A percentile compares a stretch with the other conserved stretches of the same genome.
Conservation (phyloP, 2,329 filamentous ascomycete genomes). For the Paradendryphiella salina region DNA sequence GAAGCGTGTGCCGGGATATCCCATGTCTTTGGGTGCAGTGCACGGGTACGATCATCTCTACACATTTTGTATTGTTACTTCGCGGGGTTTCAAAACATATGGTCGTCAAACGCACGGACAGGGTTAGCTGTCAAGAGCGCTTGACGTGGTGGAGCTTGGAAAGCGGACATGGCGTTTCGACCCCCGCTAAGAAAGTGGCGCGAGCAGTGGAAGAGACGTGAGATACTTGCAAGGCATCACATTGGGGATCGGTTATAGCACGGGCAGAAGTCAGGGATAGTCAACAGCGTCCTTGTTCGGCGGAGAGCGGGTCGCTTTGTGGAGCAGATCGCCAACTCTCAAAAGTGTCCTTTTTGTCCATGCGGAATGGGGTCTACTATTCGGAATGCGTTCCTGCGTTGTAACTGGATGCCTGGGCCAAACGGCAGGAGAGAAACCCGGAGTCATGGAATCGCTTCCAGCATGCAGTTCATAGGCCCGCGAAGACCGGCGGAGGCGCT, state of each 20-base stretch:
- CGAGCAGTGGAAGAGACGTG: conserved; percentile 44
- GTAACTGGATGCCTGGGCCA: conserved; percentile 26
- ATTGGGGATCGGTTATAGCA: conserved; percentile 41
- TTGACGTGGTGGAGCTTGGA: conserved; percentile 16
- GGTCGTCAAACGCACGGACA: conserved; percentile 10
- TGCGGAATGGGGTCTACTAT: conserved; percentile 15
- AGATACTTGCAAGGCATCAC: conserved; percentile 41
- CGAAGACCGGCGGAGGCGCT: conserved; percentile 12
- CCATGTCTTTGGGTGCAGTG: not conserved
- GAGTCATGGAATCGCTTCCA: conserved; percentile 27
- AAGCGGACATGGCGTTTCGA: conserved; percentile 41
- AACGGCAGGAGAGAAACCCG: conserved; percentile 25
- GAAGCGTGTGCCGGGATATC: conserved; percentile 1
- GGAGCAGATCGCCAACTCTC: conserved; percentile 40
- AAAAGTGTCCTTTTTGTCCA: conserved; percentile 20
- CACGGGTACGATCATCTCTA: not conserved
- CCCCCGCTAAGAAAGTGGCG: conserved; percentile 36
- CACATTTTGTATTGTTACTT: conserved; percentile 2
- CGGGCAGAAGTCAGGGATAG: conserved; percentile 31
- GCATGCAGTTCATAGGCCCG: conserved; percentile 15
- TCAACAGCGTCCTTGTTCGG: conserved; percentile 32
- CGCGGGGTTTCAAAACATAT: conserved; percentile 11
- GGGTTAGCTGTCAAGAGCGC: conserved; percentile 4
- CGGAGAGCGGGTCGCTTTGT: conserved; percentile 42
- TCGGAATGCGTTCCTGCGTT: conserved; percentile 14